A percentile compares a stretch with the other conserved stretches of the same genome.
phyloP scores from a whole-genome alignment of 495 filamentous ascomycete species.

The Aspergillus biplanus region DNA sequence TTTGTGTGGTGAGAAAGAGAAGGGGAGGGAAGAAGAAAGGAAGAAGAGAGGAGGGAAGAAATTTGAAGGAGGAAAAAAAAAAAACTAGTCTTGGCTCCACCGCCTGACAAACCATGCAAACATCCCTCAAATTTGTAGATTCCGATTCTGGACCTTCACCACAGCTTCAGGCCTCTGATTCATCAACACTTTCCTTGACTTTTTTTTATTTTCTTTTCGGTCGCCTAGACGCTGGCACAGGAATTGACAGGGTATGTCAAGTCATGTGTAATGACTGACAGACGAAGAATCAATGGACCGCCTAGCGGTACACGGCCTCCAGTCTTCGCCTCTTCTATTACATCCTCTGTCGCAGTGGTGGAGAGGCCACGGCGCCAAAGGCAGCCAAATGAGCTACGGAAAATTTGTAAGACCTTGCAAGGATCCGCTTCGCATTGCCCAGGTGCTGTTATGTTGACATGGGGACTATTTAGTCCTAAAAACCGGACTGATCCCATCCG shows the following conservation, averaged over 20 bases:
- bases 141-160: slow-evolving; percentile 35
- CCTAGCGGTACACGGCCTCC: slow-evolving; percentile 76
- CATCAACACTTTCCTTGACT: not conserved
- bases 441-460: slow-evolving; percentile 18
- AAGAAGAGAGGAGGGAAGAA: slow-evolving; percentile 32
- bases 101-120: slow-evolving; percentile 48
- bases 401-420: slow-evolving; percentile 73
- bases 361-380: slow-evolving; percentile 54
- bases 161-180: slow-evolving; percentile 16
- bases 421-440: not conserved
- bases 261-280: slow-evolving; percentile 68
- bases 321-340: slow-evolving; percentile 58
- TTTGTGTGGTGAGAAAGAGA: slow-evolving; percentile 26
- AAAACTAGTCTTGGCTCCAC: slow-evolving; percentile 25
- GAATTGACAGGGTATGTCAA: slow-evolving; percentile 20
- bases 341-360: slow-evolving; percentile 42
- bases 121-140: slow-evolving; percentile 40
- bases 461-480: slow-evolving; percentile 66
- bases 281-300: slow-evolving; percentile 90
- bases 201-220: slow-evolving; percentile 9
- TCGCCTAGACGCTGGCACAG: slow-evolving; percentile 11
- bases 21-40: slow-evolving; percentile 34
- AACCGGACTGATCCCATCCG: slow-evolving; percentile 89
- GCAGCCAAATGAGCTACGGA: slow-evolving; percentile 68
- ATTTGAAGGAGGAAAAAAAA: slow-evolving; percentile 31